phyloP scores from a whole-genome alignment of 1,284 basidiomycete species.

The Vanrija sp. region DNA sequence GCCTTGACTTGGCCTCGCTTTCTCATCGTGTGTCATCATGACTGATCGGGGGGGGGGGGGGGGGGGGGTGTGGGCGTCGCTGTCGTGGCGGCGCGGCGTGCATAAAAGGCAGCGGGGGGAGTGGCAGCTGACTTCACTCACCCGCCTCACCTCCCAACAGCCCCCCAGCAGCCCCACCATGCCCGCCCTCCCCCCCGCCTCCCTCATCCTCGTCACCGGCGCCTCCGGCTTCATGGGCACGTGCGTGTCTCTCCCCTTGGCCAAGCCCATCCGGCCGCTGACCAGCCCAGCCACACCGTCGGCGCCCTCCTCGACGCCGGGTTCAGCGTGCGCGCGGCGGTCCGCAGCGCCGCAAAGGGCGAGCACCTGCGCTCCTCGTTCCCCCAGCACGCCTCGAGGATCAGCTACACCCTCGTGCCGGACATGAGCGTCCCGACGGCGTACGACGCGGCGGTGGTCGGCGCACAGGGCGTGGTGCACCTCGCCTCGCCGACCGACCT shows the following conservation, averaged over 20 bases:
- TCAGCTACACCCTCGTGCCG: conserved; percentile 55
- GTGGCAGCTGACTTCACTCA: too few relatives aligned
- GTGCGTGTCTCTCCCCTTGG: conserved; percentile 29
- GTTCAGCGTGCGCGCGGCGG: conserved; percentile 56
- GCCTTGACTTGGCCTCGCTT: too few relatives aligned
- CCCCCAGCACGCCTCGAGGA: conserved; percentile 32
- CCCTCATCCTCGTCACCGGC: conserved; percentile 45
- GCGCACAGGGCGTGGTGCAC: conserved; percentile 57
- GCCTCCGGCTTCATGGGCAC: conserved; percentile 43
- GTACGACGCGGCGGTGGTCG: conserved; percentile 65
- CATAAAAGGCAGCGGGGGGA: too few relatives aligned
- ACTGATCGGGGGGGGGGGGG: too few relatives aligned
- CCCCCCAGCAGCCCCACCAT: neutral
- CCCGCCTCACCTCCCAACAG: neutral
- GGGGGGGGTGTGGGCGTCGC: too few relatives aligned
- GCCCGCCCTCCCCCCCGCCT: neutral
- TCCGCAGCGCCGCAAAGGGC: conserved; percentile 56
- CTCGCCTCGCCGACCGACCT: conserved; percentile 19
- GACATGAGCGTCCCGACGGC: conserved; percentile 61
- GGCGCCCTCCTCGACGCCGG: conserved; percentile 30
- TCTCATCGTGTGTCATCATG: too few relatives aligned
- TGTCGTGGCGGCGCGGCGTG: too few relatives aligned
- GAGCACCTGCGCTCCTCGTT: conserved; percentile 54
- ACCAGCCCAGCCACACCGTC: conserved; percentile 33
- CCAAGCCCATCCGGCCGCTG: conserved; percentile 30